Evolutionary conservation across 2,329 filamentous ascomycete genomes (phyloP).

Genomic region (Fusarium pininemorale): DNA sequence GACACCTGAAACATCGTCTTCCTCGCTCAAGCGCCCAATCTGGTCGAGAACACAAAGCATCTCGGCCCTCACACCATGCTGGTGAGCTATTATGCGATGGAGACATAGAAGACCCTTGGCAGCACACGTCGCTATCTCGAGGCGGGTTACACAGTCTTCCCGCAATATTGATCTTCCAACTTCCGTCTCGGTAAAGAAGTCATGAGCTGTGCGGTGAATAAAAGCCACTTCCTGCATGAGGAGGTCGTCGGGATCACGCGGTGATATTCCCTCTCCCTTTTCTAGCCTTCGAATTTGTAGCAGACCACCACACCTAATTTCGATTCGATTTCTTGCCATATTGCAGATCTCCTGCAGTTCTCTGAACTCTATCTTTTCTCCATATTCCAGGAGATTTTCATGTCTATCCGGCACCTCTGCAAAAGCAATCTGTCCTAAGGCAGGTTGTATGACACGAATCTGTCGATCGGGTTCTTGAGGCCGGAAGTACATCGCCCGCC

Average conservation of each 20-base stretch:
- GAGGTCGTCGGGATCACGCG: rapidly evolving
- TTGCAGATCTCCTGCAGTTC: rapidly evolving
- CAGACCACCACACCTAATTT: not conserved
- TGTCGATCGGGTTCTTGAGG: too few species aligned
- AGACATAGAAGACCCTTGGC: rapidly evolving
- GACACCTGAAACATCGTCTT: too few species aligned
- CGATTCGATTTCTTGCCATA: rapidly evolving
- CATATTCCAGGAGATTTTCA: rapidly evolving
- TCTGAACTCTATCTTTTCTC: rapidly evolving
- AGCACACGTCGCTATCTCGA: rapidly evolving
- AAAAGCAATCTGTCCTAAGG: not conserved
- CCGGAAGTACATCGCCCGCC: too few species aligned
- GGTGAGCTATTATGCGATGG: not conserved
- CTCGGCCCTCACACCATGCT: not conserved
- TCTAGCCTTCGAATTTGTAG: rapidly evolving
- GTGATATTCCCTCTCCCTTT: rapidly evolving
- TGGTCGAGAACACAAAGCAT: too few species aligned
- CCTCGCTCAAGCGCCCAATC: too few species aligned
- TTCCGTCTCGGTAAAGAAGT: not conserved
- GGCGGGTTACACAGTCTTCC: rapidly evolving
- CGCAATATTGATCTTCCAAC: not conserved
- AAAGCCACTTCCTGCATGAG: rapidly evolving
- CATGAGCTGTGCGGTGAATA: not conserved
- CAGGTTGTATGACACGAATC: too few species aligned
- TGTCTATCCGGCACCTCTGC: not conserved